phyloP scores from a whole-genome alignment of 306 rosid species.

The Prinsepia uniflora region DNA sequence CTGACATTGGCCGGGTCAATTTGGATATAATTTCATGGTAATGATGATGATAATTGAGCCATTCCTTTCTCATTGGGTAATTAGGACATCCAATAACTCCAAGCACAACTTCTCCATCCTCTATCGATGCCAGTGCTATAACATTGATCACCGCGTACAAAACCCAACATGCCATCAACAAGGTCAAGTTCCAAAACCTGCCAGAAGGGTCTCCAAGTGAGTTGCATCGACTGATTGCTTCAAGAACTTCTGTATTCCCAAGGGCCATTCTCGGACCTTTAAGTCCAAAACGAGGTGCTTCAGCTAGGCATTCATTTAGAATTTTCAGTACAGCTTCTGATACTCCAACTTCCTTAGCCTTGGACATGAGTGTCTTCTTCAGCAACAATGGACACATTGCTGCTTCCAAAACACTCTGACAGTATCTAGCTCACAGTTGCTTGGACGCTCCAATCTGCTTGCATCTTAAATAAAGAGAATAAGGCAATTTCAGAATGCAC shows the following conservation, averaged over 20 bases:
- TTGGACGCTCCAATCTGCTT: slow-evolving; percentile 95
- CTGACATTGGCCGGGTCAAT: slow-evolving; percentile 53
- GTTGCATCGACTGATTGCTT: slow-evolving; percentile 78
- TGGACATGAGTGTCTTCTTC: slow-evolving; percentile 85
- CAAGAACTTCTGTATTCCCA: slow-evolving; percentile 61
- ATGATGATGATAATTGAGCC: slow-evolving; percentile 79
- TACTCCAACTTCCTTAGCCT: slow-evolving; percentile 49
- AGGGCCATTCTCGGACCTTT: slow-evolving; percentile 54
- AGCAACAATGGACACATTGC: slow-evolving; percentile 72
- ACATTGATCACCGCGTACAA: slow-evolving; percentile 96
- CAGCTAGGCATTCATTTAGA: slow-evolving; percentile 67
- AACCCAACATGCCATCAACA: slow-evolving; percentile 92
- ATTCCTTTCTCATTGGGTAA: slow-evolving; percentile 91
- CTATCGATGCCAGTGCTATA: slow-evolving; percentile 81
- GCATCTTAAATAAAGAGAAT: slow-evolving; percentile 17
- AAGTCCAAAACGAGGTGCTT: slow-evolving; percentile 77
- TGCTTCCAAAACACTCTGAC: slow-evolving; percentile 63
- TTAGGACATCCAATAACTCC: slow-evolving; percentile 99
- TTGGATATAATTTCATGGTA: slow-evolving; percentile 79
- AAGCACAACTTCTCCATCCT: slow-evolving; percentile 79
- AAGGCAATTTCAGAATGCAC: slow-evolving; percentile 6
- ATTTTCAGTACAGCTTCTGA: slow-evolving; percentile 59
- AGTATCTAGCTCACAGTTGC: slow-evolving; percentile 87
- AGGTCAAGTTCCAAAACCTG: slow-evolving; percentile 95
- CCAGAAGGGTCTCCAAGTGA: slow-evolving; percentile 69